Evolutionary conservation across 2,329 filamentous ascomycete genomes (phyloP).

Genomic region (Fusarium buharicum): DNA sequence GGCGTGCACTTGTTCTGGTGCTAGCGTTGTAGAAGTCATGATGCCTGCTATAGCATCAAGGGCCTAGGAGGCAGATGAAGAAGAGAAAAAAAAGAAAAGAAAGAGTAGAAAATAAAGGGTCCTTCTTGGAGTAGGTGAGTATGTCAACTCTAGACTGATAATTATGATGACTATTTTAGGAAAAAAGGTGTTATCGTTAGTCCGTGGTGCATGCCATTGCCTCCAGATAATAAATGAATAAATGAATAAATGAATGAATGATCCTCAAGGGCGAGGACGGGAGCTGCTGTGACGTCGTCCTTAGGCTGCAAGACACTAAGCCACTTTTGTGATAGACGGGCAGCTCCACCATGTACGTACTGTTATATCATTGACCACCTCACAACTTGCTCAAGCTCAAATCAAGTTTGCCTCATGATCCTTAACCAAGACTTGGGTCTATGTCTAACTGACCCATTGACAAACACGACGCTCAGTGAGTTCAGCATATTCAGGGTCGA

Average conservation of each 20-base stretch:
- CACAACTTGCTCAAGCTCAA: no score
- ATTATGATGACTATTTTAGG: neutral
- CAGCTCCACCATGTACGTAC: constrained; percentile 4
- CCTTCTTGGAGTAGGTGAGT: neutral
- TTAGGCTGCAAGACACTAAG: constrained; percentile 20
- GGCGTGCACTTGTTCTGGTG: constrained; percentile 59
- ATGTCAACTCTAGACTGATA: neutral
- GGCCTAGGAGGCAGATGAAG: neutral
- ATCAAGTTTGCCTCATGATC: no score
- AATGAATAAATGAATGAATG: constrained; percentile 2
- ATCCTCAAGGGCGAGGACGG: neutral
- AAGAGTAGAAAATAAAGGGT: neutral
- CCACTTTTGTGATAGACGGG: constrained; percentile 12
- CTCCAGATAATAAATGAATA: neutral
- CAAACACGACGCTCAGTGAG: no score
- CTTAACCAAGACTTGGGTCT: no score
- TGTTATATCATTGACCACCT: neutral
- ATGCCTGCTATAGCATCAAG: constrained; percentile 27
- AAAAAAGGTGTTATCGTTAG: neutral
- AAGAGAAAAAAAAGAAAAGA: neutral
- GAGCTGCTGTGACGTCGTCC: constrained; percentile 31
- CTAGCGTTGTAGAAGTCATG: constrained; percentile 45
- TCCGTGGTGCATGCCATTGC: neutral
- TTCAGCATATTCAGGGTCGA: no score
- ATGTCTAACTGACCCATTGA: no score